Evolutionary conservation across 1,284 basidiomycete species (phyloP).

Genomic region (Chiua sp.): DNA sequence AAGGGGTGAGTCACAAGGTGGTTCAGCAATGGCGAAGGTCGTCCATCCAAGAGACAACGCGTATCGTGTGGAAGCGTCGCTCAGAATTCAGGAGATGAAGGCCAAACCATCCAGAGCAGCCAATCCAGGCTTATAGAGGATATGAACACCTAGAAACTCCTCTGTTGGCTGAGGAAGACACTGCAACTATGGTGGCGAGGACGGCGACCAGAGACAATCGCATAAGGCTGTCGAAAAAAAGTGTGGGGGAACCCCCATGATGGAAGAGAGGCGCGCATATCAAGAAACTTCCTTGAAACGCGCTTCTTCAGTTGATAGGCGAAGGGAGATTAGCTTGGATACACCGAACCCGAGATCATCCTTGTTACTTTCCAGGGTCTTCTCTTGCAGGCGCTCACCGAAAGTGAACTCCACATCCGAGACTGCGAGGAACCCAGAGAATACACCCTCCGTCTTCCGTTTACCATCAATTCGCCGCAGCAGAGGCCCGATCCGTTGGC

Average conservation of each 20-base stretch:
- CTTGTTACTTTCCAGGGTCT: slow-evolving; percentile 7
- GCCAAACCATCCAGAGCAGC: too few relatives aligned
- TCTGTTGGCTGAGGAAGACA: slow-evolving; percentile 19
- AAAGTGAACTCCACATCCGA: not conserved
- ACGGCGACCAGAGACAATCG: too few relatives aligned
- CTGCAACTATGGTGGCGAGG: too few relatives aligned
- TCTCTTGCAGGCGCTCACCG: not conserved
- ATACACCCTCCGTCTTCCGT: slow-evolving; percentile 2
- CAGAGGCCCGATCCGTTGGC: not conserved
- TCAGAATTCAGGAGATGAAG: too few relatives aligned
- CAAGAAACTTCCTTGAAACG: slow-evolving; percentile 18
- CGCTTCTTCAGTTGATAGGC: slow-evolving; percentile 4
- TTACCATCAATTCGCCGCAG: too few relatives aligned
- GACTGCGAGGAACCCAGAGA: slow-evolving; percentile 10
- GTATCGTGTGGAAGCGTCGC: not conserved
- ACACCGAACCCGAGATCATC: slow-evolving; percentile 10
- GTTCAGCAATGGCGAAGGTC: slow-evolving; percentile 9
- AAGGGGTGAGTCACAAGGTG: slow-evolving; percentile 2
- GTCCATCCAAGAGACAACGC: slow-evolving; percentile 24
- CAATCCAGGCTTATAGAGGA: not conserved
- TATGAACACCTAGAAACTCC: slow-evolving; percentile 25
- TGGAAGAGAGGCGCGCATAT: slow-evolving; percentile 34
- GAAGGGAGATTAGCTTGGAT: not conserved
- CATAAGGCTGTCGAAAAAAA: not conserved
- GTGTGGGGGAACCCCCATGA: not conserved